Percentiles rank a stretch among this genome's conserved stretches.
phyloP scores from a whole-genome alignment of 495 filamentous ascomycete genomes.

The Podospora sp. region DNA sequence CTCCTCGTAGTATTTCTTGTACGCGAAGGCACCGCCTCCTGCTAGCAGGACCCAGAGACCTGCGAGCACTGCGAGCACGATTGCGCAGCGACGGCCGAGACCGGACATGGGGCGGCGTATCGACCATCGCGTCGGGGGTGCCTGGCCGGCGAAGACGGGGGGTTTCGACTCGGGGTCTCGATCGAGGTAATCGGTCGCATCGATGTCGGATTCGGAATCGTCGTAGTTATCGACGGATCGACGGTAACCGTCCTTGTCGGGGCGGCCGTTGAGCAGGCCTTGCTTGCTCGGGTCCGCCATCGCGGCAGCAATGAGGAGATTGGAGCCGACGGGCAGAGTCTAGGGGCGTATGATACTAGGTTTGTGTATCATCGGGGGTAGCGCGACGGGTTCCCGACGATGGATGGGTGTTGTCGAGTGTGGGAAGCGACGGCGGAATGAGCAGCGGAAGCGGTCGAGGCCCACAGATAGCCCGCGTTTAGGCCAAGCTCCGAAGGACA shows the following conservation, averaged over 20 bases:
- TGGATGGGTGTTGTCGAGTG: not conserved
- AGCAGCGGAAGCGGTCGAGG: not conserved
- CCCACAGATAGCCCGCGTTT: not conserved
- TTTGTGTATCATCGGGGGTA: not conserved
- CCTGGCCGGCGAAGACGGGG: slow-evolving; percentile 18
- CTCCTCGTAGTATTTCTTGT: slow-evolving; percentile 45
- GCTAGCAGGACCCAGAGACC: slow-evolving; percentile 39
- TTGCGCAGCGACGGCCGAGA: slow-evolving; percentile 41
- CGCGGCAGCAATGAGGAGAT: not conserved
- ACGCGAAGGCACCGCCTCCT: slow-evolving; percentile 44
- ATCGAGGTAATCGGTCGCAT: slow-evolving; percentile 46
- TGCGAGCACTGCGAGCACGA: slow-evolving; percentile 29
- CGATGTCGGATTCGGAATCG: slow-evolving; percentile 46
- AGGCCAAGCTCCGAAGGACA: not conserved
- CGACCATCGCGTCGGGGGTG: slow-evolving; percentile 19
- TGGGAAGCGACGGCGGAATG: not conserved
- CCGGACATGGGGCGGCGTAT: slow-evolving; percentile 32
- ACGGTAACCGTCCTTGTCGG: slow-evolving; percentile 27
- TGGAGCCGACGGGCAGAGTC: not conserved
- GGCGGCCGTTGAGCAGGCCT: slow-evolving; percentile 23
- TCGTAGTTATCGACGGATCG: slow-evolving; percentile 34
- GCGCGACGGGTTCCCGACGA: not conserved
- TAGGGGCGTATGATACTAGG: not conserved
- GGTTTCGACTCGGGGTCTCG: slow-evolving; percentile 25
- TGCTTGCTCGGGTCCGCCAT: slow-evolving; percentile 25